Conservation (phyloP, 129 eudicot genomes). For the Tanacetum coccineum region DNA sequence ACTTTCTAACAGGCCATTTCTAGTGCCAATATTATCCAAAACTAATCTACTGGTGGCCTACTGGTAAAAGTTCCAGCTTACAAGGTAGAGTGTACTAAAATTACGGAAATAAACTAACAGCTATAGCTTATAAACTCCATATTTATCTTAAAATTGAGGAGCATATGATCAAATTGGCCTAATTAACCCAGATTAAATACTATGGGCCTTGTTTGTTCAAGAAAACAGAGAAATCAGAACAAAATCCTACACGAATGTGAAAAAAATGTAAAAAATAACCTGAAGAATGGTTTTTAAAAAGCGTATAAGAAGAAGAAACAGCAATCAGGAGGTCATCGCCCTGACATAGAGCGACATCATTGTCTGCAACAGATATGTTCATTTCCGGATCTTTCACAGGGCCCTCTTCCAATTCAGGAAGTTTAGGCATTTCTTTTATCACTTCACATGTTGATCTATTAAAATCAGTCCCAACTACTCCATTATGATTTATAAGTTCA, state of each 20-base stretch:
- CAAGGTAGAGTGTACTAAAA: no score
- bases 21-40: no score
- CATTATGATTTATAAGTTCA: not conserved
- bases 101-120: no score
- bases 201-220: not conserved
- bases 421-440: constrained; percentile 33
- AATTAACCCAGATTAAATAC: not conserved
- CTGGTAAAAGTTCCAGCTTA: no score
- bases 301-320: not conserved
- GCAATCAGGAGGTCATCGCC: not conserved
- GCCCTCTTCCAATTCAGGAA: constrained; percentile 21
- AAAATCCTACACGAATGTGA: not conserved
- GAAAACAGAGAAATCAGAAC: not conserved
- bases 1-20: no score
- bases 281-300: not conserved
- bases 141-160: no score
- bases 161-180: not conserved
- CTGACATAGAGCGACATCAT: not conserved
- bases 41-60: no score
- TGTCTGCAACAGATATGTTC: not conserved
- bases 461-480: constrained; percentile 19
- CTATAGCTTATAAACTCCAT: no score
- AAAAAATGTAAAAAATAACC: not conserved
- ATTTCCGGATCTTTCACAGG: not conserved
- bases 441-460: constrained; percentile 22